phyloP scores from a whole-genome alignment of 2,329 filamentous ascomycete species.

The Pseudogymnoascus sp. region DNA sequence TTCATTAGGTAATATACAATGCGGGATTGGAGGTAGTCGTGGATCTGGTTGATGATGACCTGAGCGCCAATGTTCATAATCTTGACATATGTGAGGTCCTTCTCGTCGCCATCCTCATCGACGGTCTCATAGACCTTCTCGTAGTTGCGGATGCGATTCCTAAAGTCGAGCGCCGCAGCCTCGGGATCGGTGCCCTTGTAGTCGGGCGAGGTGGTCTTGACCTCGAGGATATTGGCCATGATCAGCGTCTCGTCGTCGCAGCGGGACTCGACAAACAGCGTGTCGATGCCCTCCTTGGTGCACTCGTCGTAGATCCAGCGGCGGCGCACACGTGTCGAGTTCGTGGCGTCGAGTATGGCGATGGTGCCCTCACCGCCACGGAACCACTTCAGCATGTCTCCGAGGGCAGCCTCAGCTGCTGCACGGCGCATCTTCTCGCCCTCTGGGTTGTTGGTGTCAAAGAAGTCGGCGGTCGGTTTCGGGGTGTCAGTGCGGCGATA shows the following conservation, averaged over 20 bases:
- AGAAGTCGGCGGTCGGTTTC: slow-evolving; percentile 88
- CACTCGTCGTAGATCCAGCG: slow-evolving; percentile 86
- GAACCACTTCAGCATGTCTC: slow-evolving; percentile 95
- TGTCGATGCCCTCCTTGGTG: slow-evolving; percentile 68
- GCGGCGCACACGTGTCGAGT: slow-evolving; percentile 82
- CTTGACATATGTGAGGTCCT: slow-evolving; percentile 87
- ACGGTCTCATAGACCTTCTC: slow-evolving; percentile 95
- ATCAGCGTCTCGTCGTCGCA: slow-evolving; percentile 94
- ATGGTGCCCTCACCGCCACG: slow-evolving; percentile 66
- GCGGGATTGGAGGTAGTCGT: slow-evolving; percentile 91
- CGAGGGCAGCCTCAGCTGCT: slow-evolving; percentile 83
- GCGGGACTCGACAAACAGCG: slow-evolving; percentile 92
- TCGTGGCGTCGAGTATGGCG: slow-evolving; percentile 92
- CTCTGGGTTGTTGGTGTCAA: slow-evolving; percentile 81
- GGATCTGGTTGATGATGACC: slow-evolving; percentile 95
- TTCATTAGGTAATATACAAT: slow-evolving; percentile 99
- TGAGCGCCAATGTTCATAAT: slow-evolving; percentile 93
- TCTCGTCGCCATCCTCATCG: slow-evolving; percentile 68
- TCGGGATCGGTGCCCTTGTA: slow-evolving; percentile 93
- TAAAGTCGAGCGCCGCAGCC: slow-evolving; percentile 80
- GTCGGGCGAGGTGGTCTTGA: slow-evolving; percentile 94
- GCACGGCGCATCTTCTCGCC: slow-evolving; percentile 82
- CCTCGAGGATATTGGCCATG: slow-evolving; percentile 96
- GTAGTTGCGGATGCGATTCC: slow-evolving; percentile 90
- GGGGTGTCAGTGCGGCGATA: slow-evolving; percentile 87